Conservation (phyloP, 1,284 basidiomycete genomes). For the Sanghuangporus weigelae region DNA sequence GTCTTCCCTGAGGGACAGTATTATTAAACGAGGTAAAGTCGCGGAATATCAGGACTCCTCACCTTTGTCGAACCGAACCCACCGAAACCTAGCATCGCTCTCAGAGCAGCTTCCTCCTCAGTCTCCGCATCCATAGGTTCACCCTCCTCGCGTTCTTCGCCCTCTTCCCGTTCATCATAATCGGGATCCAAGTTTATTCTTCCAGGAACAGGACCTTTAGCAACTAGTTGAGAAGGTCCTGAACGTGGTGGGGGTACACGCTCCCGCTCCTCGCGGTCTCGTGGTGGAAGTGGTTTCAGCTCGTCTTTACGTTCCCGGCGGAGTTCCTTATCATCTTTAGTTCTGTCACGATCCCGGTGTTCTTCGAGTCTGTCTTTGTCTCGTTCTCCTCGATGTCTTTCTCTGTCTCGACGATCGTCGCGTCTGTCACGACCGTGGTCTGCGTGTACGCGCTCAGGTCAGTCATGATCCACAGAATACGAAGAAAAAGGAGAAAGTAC, state of each 20-base stretch:
- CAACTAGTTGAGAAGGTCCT: constrained; percentile 25
- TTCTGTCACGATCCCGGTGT: constrained; percentile 14
- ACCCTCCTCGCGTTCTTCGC: constrained; percentile 47
- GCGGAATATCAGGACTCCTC: not conserved
- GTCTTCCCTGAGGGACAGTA: constrained; percentile 57
- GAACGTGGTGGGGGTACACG: constrained; percentile 2
- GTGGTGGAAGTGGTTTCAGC: constrained; percentile 14
- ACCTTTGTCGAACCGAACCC: constrained; percentile 93
- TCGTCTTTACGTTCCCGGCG: constrained; percentile 1
- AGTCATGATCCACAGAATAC: not conserved
- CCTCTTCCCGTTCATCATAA: constrained; percentile 31
- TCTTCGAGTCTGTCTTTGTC: constrained; percentile 21
- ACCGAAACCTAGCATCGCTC: constrained; percentile 84
- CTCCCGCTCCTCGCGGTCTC: constrained; percentile 15
- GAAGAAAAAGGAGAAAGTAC: constrained; percentile 4
- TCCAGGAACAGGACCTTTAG: constrained; percentile 17
- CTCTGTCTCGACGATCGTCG: constrained; percentile 26
- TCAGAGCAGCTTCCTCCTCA: constrained; percentile 78
- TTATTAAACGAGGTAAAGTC: constrained; percentile 5
- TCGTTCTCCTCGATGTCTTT: constrained; percentile 14
- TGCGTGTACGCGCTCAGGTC: not conserved
- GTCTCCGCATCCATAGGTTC: constrained; percentile 57
- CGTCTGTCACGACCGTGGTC: constrained; percentile 25
- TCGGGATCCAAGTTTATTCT: constrained; percentile 32
- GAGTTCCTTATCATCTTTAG: constrained; percentile 8